A percentile compares a stretch with the other conserved stretches of the same genome.
These are phyloP conservation scores for Neophaeococcomyces mojaviensis DNA, from an alignment of 2,329 filamentous ascomycete species.

Conservation along the genomic window DNA sequence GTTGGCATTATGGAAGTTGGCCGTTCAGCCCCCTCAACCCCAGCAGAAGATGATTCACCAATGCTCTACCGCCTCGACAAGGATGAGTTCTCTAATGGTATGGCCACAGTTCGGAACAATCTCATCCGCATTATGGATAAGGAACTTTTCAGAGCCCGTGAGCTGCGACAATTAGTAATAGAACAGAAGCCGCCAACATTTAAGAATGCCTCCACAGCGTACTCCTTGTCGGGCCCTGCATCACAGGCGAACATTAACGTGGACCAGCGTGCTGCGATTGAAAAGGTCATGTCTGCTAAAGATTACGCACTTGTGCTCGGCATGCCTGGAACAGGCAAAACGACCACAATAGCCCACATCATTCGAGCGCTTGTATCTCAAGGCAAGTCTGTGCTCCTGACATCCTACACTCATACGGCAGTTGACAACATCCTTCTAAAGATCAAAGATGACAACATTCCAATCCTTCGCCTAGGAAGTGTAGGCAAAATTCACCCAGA, in stretches of 20 bases:
- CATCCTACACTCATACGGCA: constrained; percentile 93
- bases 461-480: constrained; percentile 77
- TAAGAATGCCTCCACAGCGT: constrained; percentile 55
- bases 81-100: constrained; percentile 96
- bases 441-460: constrained; percentile 68
- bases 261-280: constrained; percentile 77
- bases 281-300: constrained; percentile 90
- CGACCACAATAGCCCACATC: constrained; percentile 95
- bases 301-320: constrained; percentile 96
- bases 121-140: constrained; percentile 86
- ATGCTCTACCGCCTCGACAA: constrained; percentile 80
- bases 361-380: constrained; percentile 82
- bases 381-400: constrained; percentile 85
- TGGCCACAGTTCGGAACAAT: constrained; percentile 92
- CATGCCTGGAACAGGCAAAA: constrained; percentile 98
- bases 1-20: constrained; percentile 75
- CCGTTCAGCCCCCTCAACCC: constrained; percentile 1
- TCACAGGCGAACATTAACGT: constrained; percentile 66
- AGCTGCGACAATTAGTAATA: constrained; percentile 73
- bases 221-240: constrained; percentile 47
- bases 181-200: constrained; percentile 69
- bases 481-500: constrained; percentile 80
- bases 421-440: constrained; percentile 98
- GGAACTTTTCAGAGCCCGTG: constrained; percentile 59
- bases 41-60: constrained; percentile 27